Percentiles rank a stretch among this genome's conserved stretches.
These are phyloP conservation scores for Colletotrichum acutatum DNA, from an alignment of 2,329 filamentous ascomycete species.

Conservation along the genomic window DNA sequence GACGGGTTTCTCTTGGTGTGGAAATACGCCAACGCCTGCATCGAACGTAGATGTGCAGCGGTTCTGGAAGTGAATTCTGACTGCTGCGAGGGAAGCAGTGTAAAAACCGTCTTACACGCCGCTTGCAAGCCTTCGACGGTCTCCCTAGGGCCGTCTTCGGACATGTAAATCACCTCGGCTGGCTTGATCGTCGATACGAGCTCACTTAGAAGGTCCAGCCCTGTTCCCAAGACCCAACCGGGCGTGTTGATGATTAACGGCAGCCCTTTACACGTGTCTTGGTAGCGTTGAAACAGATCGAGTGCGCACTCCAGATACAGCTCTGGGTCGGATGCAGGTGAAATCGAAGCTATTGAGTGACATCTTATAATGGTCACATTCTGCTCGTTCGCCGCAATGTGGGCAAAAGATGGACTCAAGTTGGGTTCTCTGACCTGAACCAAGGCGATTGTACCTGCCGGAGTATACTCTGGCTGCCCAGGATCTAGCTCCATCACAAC, in stretches of 20 bases:
- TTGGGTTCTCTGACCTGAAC: conserved; percentile 69
- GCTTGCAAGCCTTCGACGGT: conserved; percentile 64
- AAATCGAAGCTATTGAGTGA: conserved; percentile 74
- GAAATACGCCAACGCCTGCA: conserved; percentile 87
- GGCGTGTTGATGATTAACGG: conserved; percentile 80
- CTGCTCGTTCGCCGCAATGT: conserved; percentile 52
- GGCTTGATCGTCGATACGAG: conserved; percentile 66
- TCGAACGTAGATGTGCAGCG: conserved; percentile 73
- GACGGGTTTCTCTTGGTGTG: conserved; percentile 54
- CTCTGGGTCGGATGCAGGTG: conserved; percentile 73
- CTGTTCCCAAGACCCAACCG: conserved; percentile 78
- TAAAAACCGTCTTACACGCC: conserved; percentile 56
- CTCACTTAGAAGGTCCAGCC: conserved; percentile 71
- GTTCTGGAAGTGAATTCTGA: conserved; percentile 68
- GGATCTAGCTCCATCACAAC: conserved; percentile 78
- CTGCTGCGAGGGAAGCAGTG: conserved; percentile 68
- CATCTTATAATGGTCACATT: conserved; percentile 60
- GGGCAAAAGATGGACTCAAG: conserved; percentile 75
- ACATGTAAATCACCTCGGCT: conserved; percentile 76
- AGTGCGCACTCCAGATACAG: conserved; percentile 73
- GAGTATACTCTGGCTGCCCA: conserved; percentile 79
- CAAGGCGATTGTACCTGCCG: conserved; percentile 77
- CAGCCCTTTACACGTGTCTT: conserved; percentile 49
- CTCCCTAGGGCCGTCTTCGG: conserved; percentile 68
- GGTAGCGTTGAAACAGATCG: conserved; percentile 72